A percentile compares a stretch with the other conserved stretches of the same genome.
phyloP scores from a whole-genome alignment of 495 filamentous ascomycete species.

The Glarea lozoyensis region DNA sequence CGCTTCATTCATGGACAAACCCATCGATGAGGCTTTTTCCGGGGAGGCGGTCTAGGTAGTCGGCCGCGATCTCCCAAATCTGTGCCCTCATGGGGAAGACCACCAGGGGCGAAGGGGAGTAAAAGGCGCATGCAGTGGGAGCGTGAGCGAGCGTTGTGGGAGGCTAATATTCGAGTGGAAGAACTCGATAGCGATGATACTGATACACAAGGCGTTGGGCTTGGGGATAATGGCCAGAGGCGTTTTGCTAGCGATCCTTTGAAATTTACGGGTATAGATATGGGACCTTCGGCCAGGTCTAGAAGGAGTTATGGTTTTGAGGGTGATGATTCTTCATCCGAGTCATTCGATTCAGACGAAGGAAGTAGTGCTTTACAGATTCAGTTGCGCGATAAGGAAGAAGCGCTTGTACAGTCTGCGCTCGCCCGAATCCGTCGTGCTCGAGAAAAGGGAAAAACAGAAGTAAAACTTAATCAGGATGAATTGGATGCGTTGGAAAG shows the following conservation, averaged over 20 bases:
- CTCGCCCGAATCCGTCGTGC: conserved; percentile 69
- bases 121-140: conserved; percentile 48
- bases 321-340: conserved; percentile 37
- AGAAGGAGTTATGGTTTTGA: conserved; percentile 37
- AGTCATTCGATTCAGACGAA: conserved; percentile 27
- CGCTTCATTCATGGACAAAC: conserved; percentile 94
- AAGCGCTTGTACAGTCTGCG: conserved; percentile 63
- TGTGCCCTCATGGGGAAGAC: conserved; percentile 97
- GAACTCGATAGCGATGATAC: conserved; percentile 60
- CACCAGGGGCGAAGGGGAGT: conserved; percentile 75
- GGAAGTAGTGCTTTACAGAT: conserved; percentile 42
- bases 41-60: conserved; percentile 99
- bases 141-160: conserved; percentile 35
- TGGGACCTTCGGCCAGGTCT: conserved; percentile 26
- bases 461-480: conserved; percentile 64
- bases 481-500: conserved; percentile 69
- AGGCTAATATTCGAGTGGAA: conserved; percentile 49
- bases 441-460: conserved; percentile 59
- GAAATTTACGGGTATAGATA: conserved; percentile 52
- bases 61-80: conserved; percentile 97
- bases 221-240: conserved; percentile 32
- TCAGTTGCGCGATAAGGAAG: conserved; percentile 57
- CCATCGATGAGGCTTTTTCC: conserved; percentile 99
- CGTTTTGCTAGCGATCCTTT: conserved; percentile 49
- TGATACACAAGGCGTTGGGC: conserved; percentile 49